Evolutionary conservation across 495 filamentous ascomycete species (phyloP).

Genomic region (Neurospora africana): DNA sequence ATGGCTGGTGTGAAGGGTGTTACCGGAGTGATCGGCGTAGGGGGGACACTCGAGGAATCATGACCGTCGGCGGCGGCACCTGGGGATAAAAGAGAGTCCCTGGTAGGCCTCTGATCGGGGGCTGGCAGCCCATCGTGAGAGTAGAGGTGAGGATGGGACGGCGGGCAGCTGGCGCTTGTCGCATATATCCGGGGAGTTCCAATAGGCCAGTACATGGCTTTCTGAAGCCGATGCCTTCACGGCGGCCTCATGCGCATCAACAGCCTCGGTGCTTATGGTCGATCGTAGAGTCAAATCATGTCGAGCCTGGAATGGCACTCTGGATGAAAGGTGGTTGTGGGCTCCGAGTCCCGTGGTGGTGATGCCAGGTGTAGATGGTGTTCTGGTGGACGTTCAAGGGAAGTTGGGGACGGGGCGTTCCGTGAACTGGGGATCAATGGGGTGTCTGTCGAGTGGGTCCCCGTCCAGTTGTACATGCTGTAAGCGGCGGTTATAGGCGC

Average conservation of each 20-base stretch:
- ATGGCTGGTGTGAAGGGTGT: constrained; percentile 43
- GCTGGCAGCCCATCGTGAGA: constrained; percentile 33
- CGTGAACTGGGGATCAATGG: background rate
- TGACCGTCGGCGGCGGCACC: constrained; percentile 14
- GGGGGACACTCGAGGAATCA: constrained; percentile 15
- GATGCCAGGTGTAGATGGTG: background rate
- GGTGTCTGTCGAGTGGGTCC: background rate
- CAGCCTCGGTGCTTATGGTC: constrained; percentile 1
- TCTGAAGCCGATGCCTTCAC: constrained; percentile 16
- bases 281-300: constrained; percentile 18
- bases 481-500: background rate
- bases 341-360: background rate
- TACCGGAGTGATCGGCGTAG: constrained; percentile 31
- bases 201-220: constrained; percentile 92
- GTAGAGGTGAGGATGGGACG: constrained; percentile 25
- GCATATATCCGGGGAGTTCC: constrained; percentile 84
- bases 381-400: background rate
- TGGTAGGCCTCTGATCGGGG: constrained; percentile 19
- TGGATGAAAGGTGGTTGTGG: background rate
- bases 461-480: background rate
- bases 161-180: constrained; percentile 48
- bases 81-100: constrained; percentile 15
- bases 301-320: background rate
- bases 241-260: constrained; percentile 21
- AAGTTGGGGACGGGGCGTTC: background rate